These are phyloP conservation scores for Triangularia verruculosa DNA, from an alignment of 2,329 filamentous ascomycete genomes.

Conservation along the genomic window DNA sequence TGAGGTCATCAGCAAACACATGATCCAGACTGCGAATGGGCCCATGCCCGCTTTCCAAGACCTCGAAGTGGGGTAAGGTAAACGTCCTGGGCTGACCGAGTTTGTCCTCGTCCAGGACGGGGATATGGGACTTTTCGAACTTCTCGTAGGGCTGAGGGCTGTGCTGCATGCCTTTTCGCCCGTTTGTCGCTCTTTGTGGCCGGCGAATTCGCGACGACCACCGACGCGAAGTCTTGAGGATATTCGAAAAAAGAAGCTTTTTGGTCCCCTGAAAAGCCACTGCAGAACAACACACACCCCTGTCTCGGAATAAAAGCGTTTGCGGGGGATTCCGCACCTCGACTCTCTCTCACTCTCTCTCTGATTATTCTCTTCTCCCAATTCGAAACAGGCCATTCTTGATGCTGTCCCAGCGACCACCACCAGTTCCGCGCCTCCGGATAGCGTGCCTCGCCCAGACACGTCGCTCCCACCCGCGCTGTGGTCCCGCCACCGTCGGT, in stretches of 20 bases:
- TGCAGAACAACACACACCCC: neutral
- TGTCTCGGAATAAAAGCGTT: neutral
- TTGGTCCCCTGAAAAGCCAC: conserved; percentile 1
- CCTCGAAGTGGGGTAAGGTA: conserved; percentile 3
- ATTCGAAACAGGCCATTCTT: conserved; percentile 24
- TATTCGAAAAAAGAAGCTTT: neutral
- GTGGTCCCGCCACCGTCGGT: conserved; percentile 22
- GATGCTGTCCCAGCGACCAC: conserved; percentile 25
- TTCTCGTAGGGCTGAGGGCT: conserved; percentile 16
- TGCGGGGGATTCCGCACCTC: conserved; percentile 7
- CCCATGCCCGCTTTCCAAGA: conserved; percentile 12
- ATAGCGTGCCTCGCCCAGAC: conserved; percentile 23
- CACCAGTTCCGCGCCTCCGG: conserved; percentile 23
- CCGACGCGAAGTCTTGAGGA: too few species aligned
- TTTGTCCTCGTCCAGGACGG: neutral
- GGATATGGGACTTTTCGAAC: neutral
- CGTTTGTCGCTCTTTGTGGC: neutral
- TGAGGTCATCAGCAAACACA: conserved; percentile 13
- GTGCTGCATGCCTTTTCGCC: conserved; percentile 2
- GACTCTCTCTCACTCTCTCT: neutral
- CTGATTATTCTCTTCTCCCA: conserved; percentile 2
- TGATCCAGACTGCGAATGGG: conserved; percentile 17
- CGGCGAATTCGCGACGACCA: neutral
- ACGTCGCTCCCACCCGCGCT: conserved; percentile 14
- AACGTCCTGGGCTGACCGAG: conserved; percentile 2